Percentiles rank a stretch among this genome's conserved stretches.
Conservation (phyloP, 2,329 filamentous ascomycete species). For the Aspergillus neotritici region DNA sequence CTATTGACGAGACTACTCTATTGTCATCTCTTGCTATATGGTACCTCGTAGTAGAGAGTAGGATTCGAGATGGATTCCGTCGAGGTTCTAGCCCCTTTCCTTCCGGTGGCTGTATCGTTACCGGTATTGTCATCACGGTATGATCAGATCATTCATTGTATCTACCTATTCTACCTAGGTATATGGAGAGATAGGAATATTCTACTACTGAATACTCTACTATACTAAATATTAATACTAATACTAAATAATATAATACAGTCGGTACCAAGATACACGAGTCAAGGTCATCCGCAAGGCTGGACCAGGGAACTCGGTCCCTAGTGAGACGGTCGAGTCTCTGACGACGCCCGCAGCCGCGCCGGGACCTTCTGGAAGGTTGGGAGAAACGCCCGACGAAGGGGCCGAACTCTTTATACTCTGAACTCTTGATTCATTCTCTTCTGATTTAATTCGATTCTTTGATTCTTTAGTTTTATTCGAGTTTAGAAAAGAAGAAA, state of each 20-base stretch:
- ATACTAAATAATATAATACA: no score
- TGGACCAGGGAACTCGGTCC: no score
- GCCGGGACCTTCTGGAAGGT: constrained; percentile 21
- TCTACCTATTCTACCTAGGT: no score
- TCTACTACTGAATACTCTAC: no score
- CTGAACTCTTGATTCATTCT: background rate
- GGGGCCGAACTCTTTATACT: constrained; percentile 1
- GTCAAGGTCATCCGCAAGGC: no score
- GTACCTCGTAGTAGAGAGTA: background rate
- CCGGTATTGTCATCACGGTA: no score
- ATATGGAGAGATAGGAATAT: no score
- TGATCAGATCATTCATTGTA: no score
- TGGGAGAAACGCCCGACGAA: constrained; percentile 12
- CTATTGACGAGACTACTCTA: no score
- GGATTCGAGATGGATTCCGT: constrained; percentile 5
- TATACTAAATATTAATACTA: no score
- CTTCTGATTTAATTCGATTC: background rate
- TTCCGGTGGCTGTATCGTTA: constrained; percentile 2
- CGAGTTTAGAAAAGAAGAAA: constrained; percentile 3
- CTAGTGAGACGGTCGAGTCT: constrained; percentile 9
- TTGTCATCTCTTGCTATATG: no score
- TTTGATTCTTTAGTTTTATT: background rate
- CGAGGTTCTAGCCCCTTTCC: constrained; percentile 10
- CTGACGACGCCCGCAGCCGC: constrained; percentile 16
- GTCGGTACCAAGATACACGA: no score